These are phyloP conservation scores for Neoboletus brunneissimus DNA, from an alignment of 768 basidiomycete genomes.

Conservation along the genomic window DNA sequence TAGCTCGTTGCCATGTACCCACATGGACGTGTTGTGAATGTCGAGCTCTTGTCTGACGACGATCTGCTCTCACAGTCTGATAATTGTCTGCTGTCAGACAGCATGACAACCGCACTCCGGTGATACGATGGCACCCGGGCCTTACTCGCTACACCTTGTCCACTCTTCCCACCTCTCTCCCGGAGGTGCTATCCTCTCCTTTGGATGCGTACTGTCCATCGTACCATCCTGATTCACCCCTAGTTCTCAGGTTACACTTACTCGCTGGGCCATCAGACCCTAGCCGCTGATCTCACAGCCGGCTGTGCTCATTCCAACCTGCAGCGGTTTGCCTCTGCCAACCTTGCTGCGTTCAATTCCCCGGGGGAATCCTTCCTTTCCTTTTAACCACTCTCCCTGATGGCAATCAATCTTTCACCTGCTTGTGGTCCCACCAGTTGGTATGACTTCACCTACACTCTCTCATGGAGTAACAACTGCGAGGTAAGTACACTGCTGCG, in stretches of 20 bases:
- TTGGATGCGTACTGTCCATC: background rate
- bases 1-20: conserved; percentile 17
- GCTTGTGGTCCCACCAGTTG: conserved; percentile 14
- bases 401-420: conserved; percentile 16
- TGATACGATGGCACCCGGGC: background rate
- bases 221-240: background rate
- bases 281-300: conserved; percentile 8
- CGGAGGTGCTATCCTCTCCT: background rate
- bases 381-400: conserved; percentile 16
- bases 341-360: conserved; percentile 1
- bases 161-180: background rate
- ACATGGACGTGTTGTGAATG: conserved; percentile 7
- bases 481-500: conserved; percentile 37
- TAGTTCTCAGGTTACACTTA: background rate
- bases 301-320: background rate
- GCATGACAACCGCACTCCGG: conserved; percentile 11
- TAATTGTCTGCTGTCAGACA: background rate
- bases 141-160: background rate
- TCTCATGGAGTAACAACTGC: conserved; percentile 40
- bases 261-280: conserved; percentile 7
- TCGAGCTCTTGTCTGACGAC: conserved; percentile 11
- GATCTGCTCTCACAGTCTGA: background rate
- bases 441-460: conserved; percentile 28
- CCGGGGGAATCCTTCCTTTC: conserved; percentile 13
- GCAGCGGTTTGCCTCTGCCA: background rate